Evolutionary conservation across 129 eudicot species (phyloP), one percentile per base, ranked within the genome.

Genomic region (carrot (Daucus carota)): DNA sequence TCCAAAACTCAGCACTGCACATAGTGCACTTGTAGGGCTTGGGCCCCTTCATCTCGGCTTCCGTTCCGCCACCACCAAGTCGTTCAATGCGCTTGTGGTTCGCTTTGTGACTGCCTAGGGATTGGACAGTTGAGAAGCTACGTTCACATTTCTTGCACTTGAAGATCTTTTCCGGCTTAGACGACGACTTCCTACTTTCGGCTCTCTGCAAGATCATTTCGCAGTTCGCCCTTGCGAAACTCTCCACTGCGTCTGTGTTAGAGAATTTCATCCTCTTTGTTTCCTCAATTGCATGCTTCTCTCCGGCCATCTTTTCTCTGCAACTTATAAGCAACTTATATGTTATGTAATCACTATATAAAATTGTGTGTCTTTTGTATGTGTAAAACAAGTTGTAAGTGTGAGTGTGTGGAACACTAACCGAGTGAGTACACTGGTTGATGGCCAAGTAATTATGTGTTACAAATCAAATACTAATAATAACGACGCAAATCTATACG

Each of bases 101-200:
- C 43, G 95, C 87, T 0, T 89, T 80, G 80, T 89, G 95, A 46
- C 95, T 91, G 3, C 95, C 95, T 18, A 89, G 78, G 11, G 95
- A 91, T 77, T 89, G 95, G 15, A 85, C 85, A 24, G 90, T 75
- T 22, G 69, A 73, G 69, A 82, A 86, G 63, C 48, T 60, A 40
- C 84, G 77, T 73, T 76, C 62, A 73, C 88, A 84, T 18, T 83
- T 84, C 80, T 74, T 86, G 79, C 95, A 86, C 46, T 81, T 68
- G 77, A 82, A 86, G 33, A 74, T 54, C 75, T 72, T 63, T 57
- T 43, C 79, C 20, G 11, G 22, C 1, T 36, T 13, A 66, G 72
- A 33, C 62, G 20, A 0, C 18, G n/a, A n/a, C n/a, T n/a, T n/a
- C 5, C 34, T 75, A 13, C 24, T 15, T 28, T 44, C 20, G 5